phyloP scores from a whole-genome alignment of 2,329 filamentous ascomycete genomes.

The Diaporthe australafricana region DNA sequence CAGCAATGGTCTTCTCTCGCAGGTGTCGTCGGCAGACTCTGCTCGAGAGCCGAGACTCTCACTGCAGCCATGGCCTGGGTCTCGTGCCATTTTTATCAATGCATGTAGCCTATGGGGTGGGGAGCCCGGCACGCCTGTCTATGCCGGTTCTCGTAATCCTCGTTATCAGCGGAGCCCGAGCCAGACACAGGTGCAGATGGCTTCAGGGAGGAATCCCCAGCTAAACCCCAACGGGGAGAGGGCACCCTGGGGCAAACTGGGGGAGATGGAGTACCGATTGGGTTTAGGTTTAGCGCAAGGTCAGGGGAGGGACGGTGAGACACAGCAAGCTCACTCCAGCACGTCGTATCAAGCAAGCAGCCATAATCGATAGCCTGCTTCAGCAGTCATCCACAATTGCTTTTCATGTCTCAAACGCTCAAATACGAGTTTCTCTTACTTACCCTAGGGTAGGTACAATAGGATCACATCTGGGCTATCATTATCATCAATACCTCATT shows the following conservation, averaged over 20 bases:
- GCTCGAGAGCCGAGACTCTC: background rate
- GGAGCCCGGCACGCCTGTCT: background rate
- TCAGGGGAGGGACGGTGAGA: background rate
- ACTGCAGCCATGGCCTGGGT: background rate
- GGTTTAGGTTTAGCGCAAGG: conserved; percentile 19
- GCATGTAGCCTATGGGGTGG: background rate
- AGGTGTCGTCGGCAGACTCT: background rate
- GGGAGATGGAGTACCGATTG: background rate
- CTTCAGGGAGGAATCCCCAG: background rate
- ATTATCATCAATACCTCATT: too few relatives aligned
- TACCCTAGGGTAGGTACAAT: too few relatives aligned
- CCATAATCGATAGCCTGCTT: too few relatives aligned
- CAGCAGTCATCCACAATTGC: too few relatives aligned
- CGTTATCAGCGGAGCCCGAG: conserved; percentile 14
- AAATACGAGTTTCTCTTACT: too few relatives aligned
- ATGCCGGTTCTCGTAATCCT: conserved; percentile 11
- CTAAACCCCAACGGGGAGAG: conserved; percentile 14
- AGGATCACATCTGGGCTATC: too few relatives aligned
- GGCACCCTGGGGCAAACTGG: too few relatives aligned
- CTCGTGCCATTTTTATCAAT: conserved; percentile 7
- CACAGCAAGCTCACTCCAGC: background rate
- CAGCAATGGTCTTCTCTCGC: background rate
- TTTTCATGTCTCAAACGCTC: too few relatives aligned
- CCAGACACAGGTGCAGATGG: conserved; percentile 22
- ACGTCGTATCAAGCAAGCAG: too few relatives aligned